These are phyloP conservation scores for Lepidium campestre DNA, from an alignment of 441 rosid genomes.

Conservation along the genomic window DNA sequence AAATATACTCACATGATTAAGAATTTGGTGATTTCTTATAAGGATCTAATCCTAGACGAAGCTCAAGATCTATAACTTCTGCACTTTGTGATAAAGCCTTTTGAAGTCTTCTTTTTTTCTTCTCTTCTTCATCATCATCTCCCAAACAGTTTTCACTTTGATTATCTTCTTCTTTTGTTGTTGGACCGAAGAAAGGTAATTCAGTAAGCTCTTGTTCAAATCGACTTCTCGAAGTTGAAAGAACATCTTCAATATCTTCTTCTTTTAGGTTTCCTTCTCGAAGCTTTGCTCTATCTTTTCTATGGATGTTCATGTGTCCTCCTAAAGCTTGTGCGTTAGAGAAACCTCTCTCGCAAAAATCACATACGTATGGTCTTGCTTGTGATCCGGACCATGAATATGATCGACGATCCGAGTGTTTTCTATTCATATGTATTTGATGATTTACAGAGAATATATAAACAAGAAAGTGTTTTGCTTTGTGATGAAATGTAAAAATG, in stretches of 20 bases:
- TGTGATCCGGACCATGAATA: constrained; percentile 28
- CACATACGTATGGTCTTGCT: constrained; percentile 50
- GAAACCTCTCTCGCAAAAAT: constrained; percentile 60
- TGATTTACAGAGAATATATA: background rate
- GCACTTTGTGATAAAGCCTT: constrained; percentile 16
- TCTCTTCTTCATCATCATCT: constrained; percentile 18
- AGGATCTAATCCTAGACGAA: constrained; percentile 29
- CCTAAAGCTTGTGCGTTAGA: constrained; percentile 66
- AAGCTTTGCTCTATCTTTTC: constrained; percentile 57
- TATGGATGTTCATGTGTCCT: constrained; percentile 67
- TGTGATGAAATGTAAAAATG: background rate
- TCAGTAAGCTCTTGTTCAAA: constrained; percentile 19
- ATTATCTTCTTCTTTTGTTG: background rate
- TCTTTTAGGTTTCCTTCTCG: constrained; percentile 27
- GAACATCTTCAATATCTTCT: constrained; percentile 2
- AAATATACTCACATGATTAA: background rate
- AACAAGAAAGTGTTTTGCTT: background rate
- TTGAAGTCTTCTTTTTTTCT: background rate
- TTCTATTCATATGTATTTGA: constrained; percentile 19
- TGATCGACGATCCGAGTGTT: constrained; percentile 23
- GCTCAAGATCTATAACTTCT: constrained; percentile 28
- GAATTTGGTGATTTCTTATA: constrained; percentile 17
- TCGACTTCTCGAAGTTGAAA: constrained; percentile 7
- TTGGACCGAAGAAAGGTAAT: constrained; percentile 12
- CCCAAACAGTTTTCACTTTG: background rate